Conservation (phyloP, 2,329 filamentous ascomycete genomes). For the Madurella mycetomatis region DNA sequence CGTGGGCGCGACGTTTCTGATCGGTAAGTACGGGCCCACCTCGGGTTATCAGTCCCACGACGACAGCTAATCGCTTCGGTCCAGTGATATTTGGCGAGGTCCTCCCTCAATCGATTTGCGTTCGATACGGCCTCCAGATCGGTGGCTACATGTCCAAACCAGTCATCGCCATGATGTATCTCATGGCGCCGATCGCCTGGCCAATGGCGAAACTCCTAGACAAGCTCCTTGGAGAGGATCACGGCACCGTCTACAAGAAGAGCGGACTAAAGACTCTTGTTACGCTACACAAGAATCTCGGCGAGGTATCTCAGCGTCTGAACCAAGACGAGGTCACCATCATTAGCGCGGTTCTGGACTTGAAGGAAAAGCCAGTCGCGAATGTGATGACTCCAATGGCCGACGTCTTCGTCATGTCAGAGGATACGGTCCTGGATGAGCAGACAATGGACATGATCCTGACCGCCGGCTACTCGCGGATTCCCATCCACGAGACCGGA, state of each 20-base stretch:
- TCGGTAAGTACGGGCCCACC: conserved; percentile 58
- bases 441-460: conserved; percentile 91
- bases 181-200: conserved; percentile 86
- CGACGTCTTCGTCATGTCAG: conserved; percentile 95
- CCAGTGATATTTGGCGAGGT: conserved; percentile 97
- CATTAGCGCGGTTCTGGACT: conserved; percentile 90
- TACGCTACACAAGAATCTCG: conserved; percentile 87
- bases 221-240: conserved; percentile 86
- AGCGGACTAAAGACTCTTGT: conserved; percentile 94
- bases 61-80: conserved; percentile 9
- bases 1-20: conserved; percentile 85
- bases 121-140: conserved; percentile 91
- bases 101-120: conserved; percentile 91
- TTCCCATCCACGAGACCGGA: conserved; percentile 85
- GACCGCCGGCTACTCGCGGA: conserved; percentile 89
- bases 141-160: conserved; percentile 89
- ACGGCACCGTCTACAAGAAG: conserved; percentile 97
- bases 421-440: conserved; percentile 88
- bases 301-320: conserved; percentile 78
- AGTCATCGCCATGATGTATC: conserved; percentile 85
- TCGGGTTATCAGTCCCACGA: not conserved
- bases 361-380: conserved; percentile 93
- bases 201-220: conserved; percentile 95
- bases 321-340: conserved; percentile 99
- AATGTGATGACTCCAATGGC: conserved; percentile 99